Percentiles rank a stretch among this genome's conserved stretches.
These are phyloP conservation scores for Xylaria arbuscula DNA, from an alignment of 2,329 filamentous ascomycete genomes.

Conservation along the genomic window DNA sequence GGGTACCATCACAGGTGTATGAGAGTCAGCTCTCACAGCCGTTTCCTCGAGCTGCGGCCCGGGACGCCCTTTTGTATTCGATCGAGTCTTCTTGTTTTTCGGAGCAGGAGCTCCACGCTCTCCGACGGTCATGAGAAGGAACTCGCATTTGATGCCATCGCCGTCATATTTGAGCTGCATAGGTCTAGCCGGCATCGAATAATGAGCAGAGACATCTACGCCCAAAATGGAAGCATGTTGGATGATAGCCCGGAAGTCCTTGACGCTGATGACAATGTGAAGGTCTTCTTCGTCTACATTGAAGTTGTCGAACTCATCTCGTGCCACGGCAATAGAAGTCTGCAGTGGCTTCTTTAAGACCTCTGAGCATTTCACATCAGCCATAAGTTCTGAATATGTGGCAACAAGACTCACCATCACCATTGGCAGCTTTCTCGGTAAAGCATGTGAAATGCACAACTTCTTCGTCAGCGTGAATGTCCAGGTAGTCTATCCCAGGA, in stretches of 20 bases:
- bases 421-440: slow-evolving; percentile 80
- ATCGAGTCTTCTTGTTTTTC: slow-evolving; percentile 58
- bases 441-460: slow-evolving; percentile 83
- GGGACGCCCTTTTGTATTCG: slow-evolving; percentile 55
- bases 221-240: slow-evolving; percentile 77
- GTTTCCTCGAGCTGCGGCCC: slow-evolving; percentile 61
- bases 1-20: slow-evolving; percentile 48
- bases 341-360: slow-evolving; percentile 83
- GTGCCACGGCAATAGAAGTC: slow-evolving; percentile 81
- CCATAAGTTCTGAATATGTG: neutral
- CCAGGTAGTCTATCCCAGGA: slow-evolving; percentile 81
- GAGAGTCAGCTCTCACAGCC: slow-evolving; percentile 57
- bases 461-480: slow-evolving; percentile 79
- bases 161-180: slow-evolving; percentile 78
- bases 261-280: slow-evolving; percentile 83
- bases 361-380: slow-evolving; percentile 58
- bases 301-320: slow-evolving; percentile 80
- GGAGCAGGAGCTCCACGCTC: slow-evolving; percentile 65
- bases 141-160: slow-evolving; percentile 77
- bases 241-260: slow-evolving; percentile 83
- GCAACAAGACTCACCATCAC: slow-evolving; percentile 61
- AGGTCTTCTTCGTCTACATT: slow-evolving; percentile 75
- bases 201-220: slow-evolving; percentile 73
- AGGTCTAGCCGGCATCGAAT: slow-evolving; percentile 76
- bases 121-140: slow-evolving; percentile 84